These are phyloP conservation scores for Apiospora malaysiana DNA, from an alignment of 2,329 filamentous ascomycete species.

Conservation along the genomic window DNA sequence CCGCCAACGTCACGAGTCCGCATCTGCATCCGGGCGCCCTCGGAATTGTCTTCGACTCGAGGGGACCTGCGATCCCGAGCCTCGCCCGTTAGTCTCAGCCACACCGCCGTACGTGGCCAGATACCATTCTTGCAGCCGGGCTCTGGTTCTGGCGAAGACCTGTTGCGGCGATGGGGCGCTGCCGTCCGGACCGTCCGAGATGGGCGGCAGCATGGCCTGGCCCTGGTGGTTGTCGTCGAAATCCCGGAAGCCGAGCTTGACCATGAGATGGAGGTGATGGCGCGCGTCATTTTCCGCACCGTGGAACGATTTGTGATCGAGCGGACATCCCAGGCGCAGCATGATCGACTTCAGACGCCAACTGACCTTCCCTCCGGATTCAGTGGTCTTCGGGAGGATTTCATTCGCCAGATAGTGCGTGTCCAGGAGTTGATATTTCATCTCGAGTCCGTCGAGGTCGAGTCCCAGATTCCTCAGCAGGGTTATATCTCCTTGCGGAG, in stretches of 20 bases:
- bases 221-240: not conserved
- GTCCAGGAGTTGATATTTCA: not conserved
- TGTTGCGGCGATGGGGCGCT: not conserved
- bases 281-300: not conserved
- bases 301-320: not conserved
- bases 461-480: not conserved
- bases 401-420: not conserved
- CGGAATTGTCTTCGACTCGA: not conserved
- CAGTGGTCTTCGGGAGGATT: not conserved
- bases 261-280: not conserved
- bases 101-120: no score
- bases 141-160: not conserved
- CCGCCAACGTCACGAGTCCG: not conserved
- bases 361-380: not conserved
- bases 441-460: not conserved
- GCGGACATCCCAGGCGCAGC: not conserved
- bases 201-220: not conserved
- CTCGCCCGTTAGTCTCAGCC: not conserved
- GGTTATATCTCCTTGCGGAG: not conserved
- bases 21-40: not conserved
- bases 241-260: not conserved
- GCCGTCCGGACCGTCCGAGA: not conserved
- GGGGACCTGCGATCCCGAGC: not conserved
- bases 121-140: not conserved
- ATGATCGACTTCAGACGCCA: not conserved